Conservation (phyloP, 441 rosid genomes). For the Mallotus japonicus region DNA sequence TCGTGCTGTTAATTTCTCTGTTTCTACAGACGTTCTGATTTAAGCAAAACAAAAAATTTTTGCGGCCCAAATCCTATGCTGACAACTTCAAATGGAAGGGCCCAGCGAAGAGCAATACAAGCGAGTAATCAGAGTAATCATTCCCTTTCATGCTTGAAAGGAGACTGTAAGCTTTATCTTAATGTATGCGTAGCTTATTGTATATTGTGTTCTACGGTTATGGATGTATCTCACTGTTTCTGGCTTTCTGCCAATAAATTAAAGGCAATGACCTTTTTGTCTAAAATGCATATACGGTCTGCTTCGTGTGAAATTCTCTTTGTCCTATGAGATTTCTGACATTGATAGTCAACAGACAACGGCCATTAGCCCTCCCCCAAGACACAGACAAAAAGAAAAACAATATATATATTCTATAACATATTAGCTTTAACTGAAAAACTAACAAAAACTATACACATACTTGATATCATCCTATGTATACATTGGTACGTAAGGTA, state of each 20-base stretch:
- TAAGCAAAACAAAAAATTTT: background rate
- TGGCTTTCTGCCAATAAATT: background rate
- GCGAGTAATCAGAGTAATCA: no score
- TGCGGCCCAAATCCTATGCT: slow-evolving; percentile 54
- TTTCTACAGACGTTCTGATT: no score
- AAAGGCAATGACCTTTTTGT: background rate
- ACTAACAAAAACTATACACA: slow-evolving; percentile 19
- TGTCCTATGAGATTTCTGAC: background rate
- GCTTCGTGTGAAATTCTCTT: background rate
- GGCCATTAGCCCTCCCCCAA: background rate
- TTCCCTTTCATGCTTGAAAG: no score
- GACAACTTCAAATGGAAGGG: slow-evolving; percentile 72
- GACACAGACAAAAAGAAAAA: background rate
- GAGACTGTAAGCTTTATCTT: background rate
- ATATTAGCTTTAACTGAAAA: slow-evolving; percentile 15
- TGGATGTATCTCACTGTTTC: background rate
- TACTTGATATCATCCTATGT: slow-evolving; percentile 8
- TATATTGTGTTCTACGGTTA: background rate
- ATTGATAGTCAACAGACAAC: background rate
- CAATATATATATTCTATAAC: background rate
- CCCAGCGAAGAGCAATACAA: slow-evolving; percentile 25
- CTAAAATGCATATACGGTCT: background rate
- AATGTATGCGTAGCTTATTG: background rate
- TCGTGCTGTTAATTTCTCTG: background rate
- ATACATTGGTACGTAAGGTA: slow-evolving; percentile 9